Percentiles rank a stretch among this genome's conserved stretches.
Conservation (phyloP, 441 rosid genomes). For the Croton laevigatus region DNA sequence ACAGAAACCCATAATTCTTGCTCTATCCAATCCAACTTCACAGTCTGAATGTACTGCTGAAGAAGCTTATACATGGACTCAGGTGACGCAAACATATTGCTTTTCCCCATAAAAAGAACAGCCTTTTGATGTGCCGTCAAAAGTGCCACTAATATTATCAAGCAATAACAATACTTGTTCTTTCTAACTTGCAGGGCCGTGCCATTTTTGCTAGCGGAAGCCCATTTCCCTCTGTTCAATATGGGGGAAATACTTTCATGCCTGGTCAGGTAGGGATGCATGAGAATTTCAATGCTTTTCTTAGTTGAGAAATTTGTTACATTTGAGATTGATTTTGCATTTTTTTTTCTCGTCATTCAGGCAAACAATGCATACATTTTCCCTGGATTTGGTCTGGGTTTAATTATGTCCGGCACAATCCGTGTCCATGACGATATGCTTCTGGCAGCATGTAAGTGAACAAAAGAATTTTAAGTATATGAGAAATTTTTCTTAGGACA, state of each 20-base stretch:
- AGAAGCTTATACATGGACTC: slow-evolving; percentile 79
- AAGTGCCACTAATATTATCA: background rate
- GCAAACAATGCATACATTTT: slow-evolving; percentile 91
- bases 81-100: slow-evolving; percentile 38
- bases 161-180: background rate
- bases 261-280: slow-evolving; percentile 75
- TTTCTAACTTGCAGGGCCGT: slow-evolving; percentile 52
- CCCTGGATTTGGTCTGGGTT: slow-evolving; percentile 92
- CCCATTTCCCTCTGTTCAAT: slow-evolving; percentile 73
- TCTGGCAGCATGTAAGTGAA: slow-evolving; percentile 76
- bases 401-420: slow-evolving; percentile 82
- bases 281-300: slow-evolving; percentile 4
- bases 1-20: slow-evolving; percentile 72
- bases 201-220: slow-evolving; percentile 93
- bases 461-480: background rate
- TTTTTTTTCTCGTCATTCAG: slow-evolving; percentile 33
- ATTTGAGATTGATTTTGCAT: slow-evolving; percentile 3
- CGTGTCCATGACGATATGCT: slow-evolving; percentile 90
- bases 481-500: background rate
- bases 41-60: slow-evolving; percentile 94
- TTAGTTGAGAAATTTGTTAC: background rate
- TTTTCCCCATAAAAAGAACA: background rate
- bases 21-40: slow-evolving; percentile 95
- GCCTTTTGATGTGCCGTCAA: background rate
- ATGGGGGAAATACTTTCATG: slow-evolving; percentile 50